Conservation (phyloP, 768 basidiomycete genomes). For the Coprinopsis marcescibilis region DNA sequence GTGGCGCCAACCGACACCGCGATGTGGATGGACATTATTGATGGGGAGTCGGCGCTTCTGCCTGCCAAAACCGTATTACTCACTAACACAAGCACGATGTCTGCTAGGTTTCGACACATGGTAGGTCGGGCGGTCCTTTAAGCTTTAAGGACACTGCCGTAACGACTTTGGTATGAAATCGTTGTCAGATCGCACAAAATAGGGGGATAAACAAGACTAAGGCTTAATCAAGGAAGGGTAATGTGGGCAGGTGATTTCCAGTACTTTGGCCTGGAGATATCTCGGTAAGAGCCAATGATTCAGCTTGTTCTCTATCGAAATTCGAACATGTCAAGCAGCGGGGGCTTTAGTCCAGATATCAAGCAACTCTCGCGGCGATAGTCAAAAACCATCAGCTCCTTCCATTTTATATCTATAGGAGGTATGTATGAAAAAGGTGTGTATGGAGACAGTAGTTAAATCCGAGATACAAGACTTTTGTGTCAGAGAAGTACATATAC, state of each 20-base stretch:
- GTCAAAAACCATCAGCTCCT: background rate
- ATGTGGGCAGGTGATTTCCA: background rate
- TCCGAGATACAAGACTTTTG: background rate
- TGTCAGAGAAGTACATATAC: background rate
- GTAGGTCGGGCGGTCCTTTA: background rate
- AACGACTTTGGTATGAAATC: background rate
- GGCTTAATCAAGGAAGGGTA: background rate
- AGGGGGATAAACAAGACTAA: background rate
- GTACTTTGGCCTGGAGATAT: background rate
- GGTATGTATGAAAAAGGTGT: background rate
- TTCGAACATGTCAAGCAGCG: background rate
- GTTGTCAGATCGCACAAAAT: background rate
- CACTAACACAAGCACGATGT: background rate
- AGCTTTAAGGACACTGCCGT: background rate
- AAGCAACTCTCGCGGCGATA: background rate
- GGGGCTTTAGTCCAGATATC: background rate
- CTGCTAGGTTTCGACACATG: background rate
- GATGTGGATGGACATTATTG: too few species aligned
- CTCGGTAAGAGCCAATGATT: background rate
- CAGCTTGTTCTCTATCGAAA: background rate
- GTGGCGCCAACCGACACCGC: too few species aligned
- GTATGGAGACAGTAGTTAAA: too few species aligned
- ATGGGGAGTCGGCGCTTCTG: background rate
- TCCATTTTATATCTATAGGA: slow-evolving; percentile 2
- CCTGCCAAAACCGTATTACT: background rate